Conservation (phyloP, 768 basidiomycete species). For the Podaxis sp. region DNA sequence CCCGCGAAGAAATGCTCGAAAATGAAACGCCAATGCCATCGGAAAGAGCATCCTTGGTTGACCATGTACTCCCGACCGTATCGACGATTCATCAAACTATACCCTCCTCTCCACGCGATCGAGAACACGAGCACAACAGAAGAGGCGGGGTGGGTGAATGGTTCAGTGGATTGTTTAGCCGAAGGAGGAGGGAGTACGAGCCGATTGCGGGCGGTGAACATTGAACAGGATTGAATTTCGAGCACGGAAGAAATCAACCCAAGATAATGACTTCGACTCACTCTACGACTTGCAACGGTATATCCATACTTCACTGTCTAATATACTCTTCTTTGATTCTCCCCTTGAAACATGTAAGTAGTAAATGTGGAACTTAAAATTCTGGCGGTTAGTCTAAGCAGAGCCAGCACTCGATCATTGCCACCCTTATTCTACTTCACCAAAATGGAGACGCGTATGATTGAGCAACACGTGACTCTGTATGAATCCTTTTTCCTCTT, state of each 20-base stretch:
- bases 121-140: background rate
- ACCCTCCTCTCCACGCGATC: background rate
- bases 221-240: conserved; percentile 24
- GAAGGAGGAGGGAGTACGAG: conserved; percentile 33
- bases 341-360: background rate
- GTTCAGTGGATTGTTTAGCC: conserved; percentile 46
- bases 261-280: background rate
- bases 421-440: background rate
- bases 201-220: conserved; percentile 32
- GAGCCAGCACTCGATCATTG: background rate
- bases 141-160: conserved; percentile 22
- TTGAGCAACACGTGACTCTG: conserved; percentile 18
- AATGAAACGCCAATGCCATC: conserved; percentile 54
- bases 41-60: conserved; percentile 5
- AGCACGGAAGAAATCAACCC: background rate
- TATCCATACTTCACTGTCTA: background rate
- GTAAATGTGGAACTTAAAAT: background rate
- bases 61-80: background rate
- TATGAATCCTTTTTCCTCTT: conserved; percentile 20
- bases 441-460: background rate
- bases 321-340: background rate
- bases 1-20: conserved; percentile 57
- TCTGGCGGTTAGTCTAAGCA: background rate
- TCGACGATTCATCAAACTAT: conserved; percentile 29
- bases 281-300: background rate